Evolutionary conservation across 2,329 filamentous ascomycete genomes (phyloP), one percentile per base, ranked within the genome.

Genomic region (Elsinoe arachidis): DNA sequence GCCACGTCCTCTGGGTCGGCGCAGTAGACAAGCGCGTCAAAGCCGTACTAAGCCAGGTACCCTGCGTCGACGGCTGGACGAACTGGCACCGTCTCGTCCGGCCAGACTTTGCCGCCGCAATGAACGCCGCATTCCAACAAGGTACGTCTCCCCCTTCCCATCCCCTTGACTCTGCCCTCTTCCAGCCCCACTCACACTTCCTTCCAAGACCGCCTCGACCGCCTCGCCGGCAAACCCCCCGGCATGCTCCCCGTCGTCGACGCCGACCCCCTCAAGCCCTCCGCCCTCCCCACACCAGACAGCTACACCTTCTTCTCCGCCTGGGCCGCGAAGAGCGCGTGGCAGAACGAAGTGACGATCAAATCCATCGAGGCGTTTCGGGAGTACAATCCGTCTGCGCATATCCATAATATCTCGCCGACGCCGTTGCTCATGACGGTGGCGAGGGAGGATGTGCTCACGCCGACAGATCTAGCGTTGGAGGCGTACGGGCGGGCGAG

Each of bases 341-440:
- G 72, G 73, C 69, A 71, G 62, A 74, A 74, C 44, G 67, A 70
- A 35, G 65, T 72, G 6, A 74, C 71, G 1, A 38, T 74, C 10
- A 67, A 65, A 55, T 68, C 63, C 21, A 61, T 69, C 49, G 67
- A 68, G 55, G 53, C 58, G 9, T 60, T 68, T 39, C 60, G 63
- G 10, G 63, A 57, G 23, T 63, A 70, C 60, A 59, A 66, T 39
- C 63, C 69, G 1, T 58, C 60, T 5, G 61, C 64, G 6, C 63
- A 69, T 38, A 70, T 74, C 39, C 63, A 70, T 38, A 66, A 63
- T 23, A 74, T 74, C 56, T 63, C 68, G 5, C 72, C 72, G 2
- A 72, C 70, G 12, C 72, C 72, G 5, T 60, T 74, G 53, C 63
- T 74, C 17, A 69, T 74, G 66, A 69, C 67, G 5, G 63, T 73